Conservation (phyloP, 2,329 filamentous ascomycete species). For the Tolypocladium amazonense region DNA sequence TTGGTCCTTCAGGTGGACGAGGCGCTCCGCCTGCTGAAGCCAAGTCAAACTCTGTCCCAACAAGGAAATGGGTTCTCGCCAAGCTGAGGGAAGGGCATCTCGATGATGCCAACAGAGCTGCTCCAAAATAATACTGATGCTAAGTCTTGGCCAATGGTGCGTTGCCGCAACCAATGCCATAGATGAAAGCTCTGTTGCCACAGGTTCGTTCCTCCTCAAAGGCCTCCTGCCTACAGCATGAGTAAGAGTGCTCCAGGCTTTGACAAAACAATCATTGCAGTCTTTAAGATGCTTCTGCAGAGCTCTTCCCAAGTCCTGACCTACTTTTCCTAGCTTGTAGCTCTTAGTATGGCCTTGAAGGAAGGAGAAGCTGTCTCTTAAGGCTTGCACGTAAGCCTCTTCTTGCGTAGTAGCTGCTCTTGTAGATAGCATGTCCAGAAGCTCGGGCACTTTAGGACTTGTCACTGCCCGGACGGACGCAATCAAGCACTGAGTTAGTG, state of each 20-base stretch:
- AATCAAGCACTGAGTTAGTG: background rate
- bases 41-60: conserved; percentile 26
- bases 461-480: background rate
- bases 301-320: background rate
- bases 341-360: background rate
- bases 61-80: conserved; percentile 19
- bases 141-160: background rate
- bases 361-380: background rate
- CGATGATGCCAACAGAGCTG: background rate
- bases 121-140: background rate
- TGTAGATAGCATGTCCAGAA: background rate
- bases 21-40: conserved; percentile 27
- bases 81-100: conserved; percentile 7
- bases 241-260: background rate
- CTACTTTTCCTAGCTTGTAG: background rate
- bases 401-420: background rate
- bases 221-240: background rate
- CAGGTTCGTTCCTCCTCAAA: background rate
- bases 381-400: background rate
- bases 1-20: conserved; percentile 14
- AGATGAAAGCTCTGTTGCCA: background rate
- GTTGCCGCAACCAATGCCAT: background rate
- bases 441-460: background rate
- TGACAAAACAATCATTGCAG: background rate
- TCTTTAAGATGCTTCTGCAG: background rate